Base-by-base conservation (phyloP, 805 yeast species). In the Saccharomycopsis fermentans region DNA sequence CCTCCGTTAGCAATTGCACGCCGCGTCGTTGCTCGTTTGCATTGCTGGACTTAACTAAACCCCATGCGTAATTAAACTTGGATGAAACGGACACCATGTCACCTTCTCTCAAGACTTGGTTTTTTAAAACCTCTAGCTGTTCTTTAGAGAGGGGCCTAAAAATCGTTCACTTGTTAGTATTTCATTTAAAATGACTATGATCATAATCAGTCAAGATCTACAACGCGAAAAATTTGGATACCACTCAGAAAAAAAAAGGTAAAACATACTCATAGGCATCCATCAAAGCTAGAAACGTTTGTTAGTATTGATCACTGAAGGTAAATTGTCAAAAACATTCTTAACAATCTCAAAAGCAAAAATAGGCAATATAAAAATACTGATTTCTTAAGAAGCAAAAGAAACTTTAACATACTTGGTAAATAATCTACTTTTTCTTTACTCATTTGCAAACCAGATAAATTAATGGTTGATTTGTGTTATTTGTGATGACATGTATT, bases 41-140 rank as follows among this genome's bases (percentile, higher is more conserved):
- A 55, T 77, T 76, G 55, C 71, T 68, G 1, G 96, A 83, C 69
- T 90, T 91, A 62, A 95, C 81, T 55, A 94, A 75, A 3, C 95
- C 99, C 99, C 99, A 94, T 0, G 97, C 96, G 66, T 87, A 88
- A 71, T 95, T 94, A 78, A 94, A 94, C 59, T 83, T 81, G 1
- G 97, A 85, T 70, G 90, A 97, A 0, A 87, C 78, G 0, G 91
- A 78, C 0, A 89, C 90, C 43, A 79, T 75, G 4, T 94, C 96
- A 35, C 87, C 84, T 69, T 94, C 98, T 1, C 85, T 76, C 29
- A 82, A 80, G 47, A 88, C 90, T 66, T 90, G 96, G 64, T 83
- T 80, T 63, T 81, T 84, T 34, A 94, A 78, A 0, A 90, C 79
- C 16, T 81, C 84, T 48, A 94, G 77, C 66, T 92, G 96, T 58